phyloP scores from a whole-genome alignment of 257 asterid species.

The Anisodus tanguticus region DNA sequence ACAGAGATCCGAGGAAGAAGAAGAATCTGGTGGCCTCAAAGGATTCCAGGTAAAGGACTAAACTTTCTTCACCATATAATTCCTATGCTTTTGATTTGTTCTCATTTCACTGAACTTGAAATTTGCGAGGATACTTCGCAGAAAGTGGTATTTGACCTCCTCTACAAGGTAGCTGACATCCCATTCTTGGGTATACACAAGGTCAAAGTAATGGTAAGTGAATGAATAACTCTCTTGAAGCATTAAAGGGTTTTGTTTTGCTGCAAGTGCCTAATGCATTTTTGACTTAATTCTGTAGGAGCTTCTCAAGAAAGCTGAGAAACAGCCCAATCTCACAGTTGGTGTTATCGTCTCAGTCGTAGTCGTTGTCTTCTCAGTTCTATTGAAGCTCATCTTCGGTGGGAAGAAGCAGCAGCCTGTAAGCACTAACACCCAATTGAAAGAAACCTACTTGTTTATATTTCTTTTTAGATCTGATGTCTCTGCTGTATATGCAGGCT shows the following conservation, averaged over 20 bases:
- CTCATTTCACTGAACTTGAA: not conserved
- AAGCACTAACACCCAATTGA: slow-evolving; percentile 22
- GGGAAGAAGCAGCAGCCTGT: slow-evolving; percentile 83
- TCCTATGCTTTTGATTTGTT: not conserved
- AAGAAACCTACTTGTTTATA: not conserved
- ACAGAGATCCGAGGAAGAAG: slow-evolving; percentile 67
- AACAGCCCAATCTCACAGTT: slow-evolving; percentile 76
- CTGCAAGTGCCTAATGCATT: slow-evolving; percentile 16
- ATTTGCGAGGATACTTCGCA: slow-evolving; percentile 38
- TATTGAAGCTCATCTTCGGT: slow-evolving; percentile 74
- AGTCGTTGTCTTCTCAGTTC: slow-evolving; percentile 59
- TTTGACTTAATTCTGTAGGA: slow-evolving; percentile 49
- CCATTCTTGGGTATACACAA: slow-evolving; percentile 87
- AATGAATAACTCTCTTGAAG: not conserved
- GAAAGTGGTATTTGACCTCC: slow-evolving; percentile 77
- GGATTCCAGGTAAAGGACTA: slow-evolving; percentile 65
- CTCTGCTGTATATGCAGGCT: slow-evolving; percentile 48
- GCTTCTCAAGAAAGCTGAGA: slow-evolving; percentile 82
- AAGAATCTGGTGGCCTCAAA: slow-evolving; percentile 71
- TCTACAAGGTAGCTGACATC: slow-evolving; percentile 82
- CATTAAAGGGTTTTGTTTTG: not conserved
- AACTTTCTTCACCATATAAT: not conserved
- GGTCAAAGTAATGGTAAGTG: slow-evolving; percentile 69
- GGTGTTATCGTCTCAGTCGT: slow-evolving; percentile 59
- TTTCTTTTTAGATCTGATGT: not conserved